phyloP scores from a whole-genome alignment of 2,329 filamentous ascomycete genomes.

The Thielaviopsis punctulata region DNA sequence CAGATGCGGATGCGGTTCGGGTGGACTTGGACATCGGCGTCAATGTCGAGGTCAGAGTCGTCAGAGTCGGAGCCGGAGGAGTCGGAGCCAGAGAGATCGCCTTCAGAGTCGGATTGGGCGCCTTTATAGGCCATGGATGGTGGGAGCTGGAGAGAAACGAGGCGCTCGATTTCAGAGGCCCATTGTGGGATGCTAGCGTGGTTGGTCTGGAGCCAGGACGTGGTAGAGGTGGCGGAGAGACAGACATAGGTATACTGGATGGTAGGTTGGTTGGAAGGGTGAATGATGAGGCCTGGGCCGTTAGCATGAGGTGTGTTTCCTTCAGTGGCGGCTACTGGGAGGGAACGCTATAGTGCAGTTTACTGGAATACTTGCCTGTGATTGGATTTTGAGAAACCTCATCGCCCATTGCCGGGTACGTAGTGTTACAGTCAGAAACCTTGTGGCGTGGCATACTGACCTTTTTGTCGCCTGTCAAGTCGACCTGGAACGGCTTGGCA shows the following conservation, averaged over 20 bases:
- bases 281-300: constrained; percentile 28
- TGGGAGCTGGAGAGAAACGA: constrained; percentile 27
- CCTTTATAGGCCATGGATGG: constrained; percentile 26
- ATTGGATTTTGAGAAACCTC: constrained; percentile 26
- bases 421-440: constrained; percentile 28
- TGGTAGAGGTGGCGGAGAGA: constrained; percentile 32
- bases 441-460: constrained; percentile 20
- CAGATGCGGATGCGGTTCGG: constrained; percentile 34
- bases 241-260: constrained; percentile 36
- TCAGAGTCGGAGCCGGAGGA: constrained; percentile 14
- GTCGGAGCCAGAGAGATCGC: constrained; percentile 13
- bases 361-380: constrained; percentile 21
- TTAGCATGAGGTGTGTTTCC: neutral
- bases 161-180: constrained; percentile 29
- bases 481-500: constrained; percentile 33
- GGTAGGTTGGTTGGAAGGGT: constrained; percentile 17
- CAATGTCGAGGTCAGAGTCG: constrained; percentile 18
- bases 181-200: constrained; percentile 23
- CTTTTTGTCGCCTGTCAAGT: constrained; percentile 19
- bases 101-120: constrained; percentile 19
- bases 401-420: constrained; percentile 22
- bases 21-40: constrained; percentile 26
- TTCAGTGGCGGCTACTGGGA: constrained; percentile 14
- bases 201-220: constrained; percentile 32
- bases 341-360: too few species aligned